A percentile compares a stretch with the other conserved stretches of the same genome.
phyloP scores from a whole-genome alignment of 768 basidiomycete genomes.

The Tephrocybe sp. region DNA sequence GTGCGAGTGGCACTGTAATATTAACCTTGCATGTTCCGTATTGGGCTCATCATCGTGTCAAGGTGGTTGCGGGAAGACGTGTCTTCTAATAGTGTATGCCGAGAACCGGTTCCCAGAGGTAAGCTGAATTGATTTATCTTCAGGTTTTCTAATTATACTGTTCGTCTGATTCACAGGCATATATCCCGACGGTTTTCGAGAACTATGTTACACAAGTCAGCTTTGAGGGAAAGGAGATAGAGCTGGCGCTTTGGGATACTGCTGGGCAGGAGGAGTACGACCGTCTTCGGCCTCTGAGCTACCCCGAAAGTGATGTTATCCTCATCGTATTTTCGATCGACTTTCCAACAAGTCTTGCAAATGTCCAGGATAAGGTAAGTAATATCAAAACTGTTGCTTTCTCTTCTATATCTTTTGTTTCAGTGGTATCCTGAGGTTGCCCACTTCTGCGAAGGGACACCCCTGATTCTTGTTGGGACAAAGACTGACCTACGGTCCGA shows the following conservation, averaged over 20 bases:
- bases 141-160: slow-evolving; percentile 15
- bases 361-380: slow-evolving; percentile 85
- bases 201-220: slow-evolving; percentile 89
- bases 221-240: slow-evolving; percentile 86
- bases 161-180: slow-evolving; percentile 55
- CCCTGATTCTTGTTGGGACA: slow-evolving; percentile 89
- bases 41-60: slow-evolving; percentile 20
- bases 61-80: slow-evolving; percentile 93
- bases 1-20: slow-evolving; percentile 39
- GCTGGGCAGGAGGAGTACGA: slow-evolving; percentile 98
- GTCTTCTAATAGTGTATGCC: slow-evolving; percentile 94
- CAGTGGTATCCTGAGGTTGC: slow-evolving; percentile 94
- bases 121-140: slow-evolving; percentile 20
- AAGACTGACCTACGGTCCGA: slow-evolving; percentile 91
- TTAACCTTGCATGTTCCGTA: slow-evolving; percentile 3
- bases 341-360: slow-evolving; percentile 87
- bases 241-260: slow-evolving; percentile 98
- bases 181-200: slow-evolving; percentile 93
- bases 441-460: slow-evolving; percentile 89
- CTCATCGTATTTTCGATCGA: slow-evolving; percentile 94
- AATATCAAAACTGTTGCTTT: neutral
- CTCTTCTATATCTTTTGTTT: slow-evolving; percentile 8
- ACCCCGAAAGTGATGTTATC: slow-evolving; percentile 88
- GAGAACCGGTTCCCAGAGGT: slow-evolving; percentile 97
- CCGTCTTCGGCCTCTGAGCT: slow-evolving; percentile 80